Base-by-base conservation (phyloP, 768 basidiomycete species). In the Lentinula raphanica region DNA sequence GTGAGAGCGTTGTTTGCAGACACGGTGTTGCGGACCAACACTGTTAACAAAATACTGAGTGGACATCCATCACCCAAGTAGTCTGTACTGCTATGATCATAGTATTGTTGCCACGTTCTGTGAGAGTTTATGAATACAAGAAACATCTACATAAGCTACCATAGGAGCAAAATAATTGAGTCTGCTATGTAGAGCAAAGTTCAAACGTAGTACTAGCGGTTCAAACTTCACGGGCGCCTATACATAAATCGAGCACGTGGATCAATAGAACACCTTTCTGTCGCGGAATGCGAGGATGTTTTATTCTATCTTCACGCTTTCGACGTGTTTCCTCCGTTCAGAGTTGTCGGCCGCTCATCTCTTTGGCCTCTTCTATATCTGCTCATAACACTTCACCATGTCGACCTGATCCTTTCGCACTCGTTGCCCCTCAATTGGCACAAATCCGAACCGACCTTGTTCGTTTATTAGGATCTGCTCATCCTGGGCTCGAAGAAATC, bases 1-100 rank as follows among this genome's bases (percentile, higher is more conserved):
- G 83, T 97, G 27, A 79, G 79, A 40, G 94, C 94, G 0, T 76
- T 98, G 48, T 98, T 98, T 68, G 88, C 92, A 25, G 94, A 96
- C 69, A 92, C 90, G 9, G 79, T 82, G 36, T 72, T 94, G 68
- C 81, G 95, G 72, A 82, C 90, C 54, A 86, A 80, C 62, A 91
- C 90, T 3, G 88, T 97, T 64, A 83, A 85, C 60, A 92, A 87
- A 72, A 71, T 94, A 39, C 71, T 79, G 66, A 76, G 72, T 42
- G 86, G 87, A 19, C 87, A 87, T 69, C 81, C 86, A 50, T 57
- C 64, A 21, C 58, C 64, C 36, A 39, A 6, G 23, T 53, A 53
- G 36, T 53, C 25, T 48, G 27, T 48, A 29, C 13, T 3, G 8
- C 13, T 32, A 32, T 7, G 8, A 35, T 35, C 6, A 13, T 35